A percentile compares a stretch with the other conserved stretches of the same genome.
These are phyloP conservation scores for Lactarius tabidus DNA, from an alignment of 768 basidiomycete genomes.

Conservation along the genomic window DNA sequence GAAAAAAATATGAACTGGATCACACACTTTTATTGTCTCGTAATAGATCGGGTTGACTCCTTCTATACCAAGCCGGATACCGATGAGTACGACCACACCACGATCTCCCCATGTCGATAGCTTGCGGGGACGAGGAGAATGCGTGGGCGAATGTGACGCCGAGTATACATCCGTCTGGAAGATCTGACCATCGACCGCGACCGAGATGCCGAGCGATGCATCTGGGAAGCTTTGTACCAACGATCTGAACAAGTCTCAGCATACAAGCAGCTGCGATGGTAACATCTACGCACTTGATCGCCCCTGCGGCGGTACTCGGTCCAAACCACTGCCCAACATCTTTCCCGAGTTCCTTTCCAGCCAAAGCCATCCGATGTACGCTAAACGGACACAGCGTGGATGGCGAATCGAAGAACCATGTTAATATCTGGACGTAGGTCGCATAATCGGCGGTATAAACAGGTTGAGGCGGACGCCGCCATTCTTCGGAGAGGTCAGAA, in stretches of 20 bases:
- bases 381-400: conserved; percentile 83
- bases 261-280: conserved; percentile 1
- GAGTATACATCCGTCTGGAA: conserved; percentile 84
- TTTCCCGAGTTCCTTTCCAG: conserved; percentile 92
- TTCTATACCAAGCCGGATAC: conserved; percentile 83
- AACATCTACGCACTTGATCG: conserved; percentile 61
- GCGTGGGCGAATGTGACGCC: conserved; percentile 49
- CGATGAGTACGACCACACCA: conserved; percentile 83
- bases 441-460: conserved; percentile 65
- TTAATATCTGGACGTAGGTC: conserved; percentile 84
- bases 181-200: conserved; percentile 78
- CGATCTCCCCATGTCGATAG: conserved; percentile 65
- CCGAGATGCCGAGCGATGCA: conserved; percentile 73
- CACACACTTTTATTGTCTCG: conserved; percentile 68
- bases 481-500: conserved; percentile 49
- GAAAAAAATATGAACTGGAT: background rate
- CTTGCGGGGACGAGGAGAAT: conserved; percentile 30
- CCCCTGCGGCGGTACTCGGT: conserved; percentile 95
- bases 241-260: conserved; percentile 43
- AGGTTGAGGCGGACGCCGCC: conserved; percentile 69
- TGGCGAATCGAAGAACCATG: conserved; percentile 95
- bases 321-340: conserved; percentile 98
- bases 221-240: conserved; percentile 78
- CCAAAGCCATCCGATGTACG: conserved; percentile 93
- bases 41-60: conserved; percentile 96